Conservation (phyloP, 495 filamentous ascomycete species). For the Penicillium argentinense region DNA sequence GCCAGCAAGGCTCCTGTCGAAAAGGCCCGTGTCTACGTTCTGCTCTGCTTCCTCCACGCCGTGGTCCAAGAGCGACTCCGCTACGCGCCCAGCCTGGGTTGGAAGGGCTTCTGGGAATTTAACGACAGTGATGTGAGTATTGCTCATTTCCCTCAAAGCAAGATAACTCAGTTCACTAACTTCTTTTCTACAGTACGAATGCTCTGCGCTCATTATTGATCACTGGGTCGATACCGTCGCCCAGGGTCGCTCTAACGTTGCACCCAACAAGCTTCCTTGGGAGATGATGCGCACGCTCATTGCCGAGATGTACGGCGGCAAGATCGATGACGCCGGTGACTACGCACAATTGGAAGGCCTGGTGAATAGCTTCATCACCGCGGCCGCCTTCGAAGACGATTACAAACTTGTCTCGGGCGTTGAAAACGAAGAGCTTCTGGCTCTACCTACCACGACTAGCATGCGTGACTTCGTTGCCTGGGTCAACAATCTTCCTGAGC, state of each 20-base stretch:
- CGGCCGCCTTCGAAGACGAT: slow-evolving; percentile 84
- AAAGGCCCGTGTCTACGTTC: slow-evolving; percentile 83
- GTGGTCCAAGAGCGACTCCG: slow-evolving; percentile 94
- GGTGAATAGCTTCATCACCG: slow-evolving; percentile 75
- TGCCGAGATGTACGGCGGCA: slow-evolving; percentile 94
- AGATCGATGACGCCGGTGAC: slow-evolving; percentile 92
- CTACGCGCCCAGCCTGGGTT: slow-evolving; percentile 91
- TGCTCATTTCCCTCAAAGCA: background rate
- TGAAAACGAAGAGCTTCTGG: slow-evolving; percentile 61
- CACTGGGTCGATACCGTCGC: slow-evolving; percentile 86
- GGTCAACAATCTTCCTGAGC: slow-evolving; percentile 89
- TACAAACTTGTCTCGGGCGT: slow-evolving; percentile 79
- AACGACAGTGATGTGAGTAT: slow-evolving; percentile 94
- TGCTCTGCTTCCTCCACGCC: slow-evolving; percentile 93
- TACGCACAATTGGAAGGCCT: slow-evolving; percentile 69
- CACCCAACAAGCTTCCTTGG: slow-evolving; percentile 93
- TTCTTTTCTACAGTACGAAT: slow-evolving; percentile 73
- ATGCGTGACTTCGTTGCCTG: slow-evolving; percentile 86
- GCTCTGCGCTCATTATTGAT: slow-evolving; percentile 93
- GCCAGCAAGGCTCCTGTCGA: slow-evolving; percentile 84
- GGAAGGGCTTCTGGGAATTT: slow-evolving; percentile 99
- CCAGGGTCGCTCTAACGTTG: slow-evolving; percentile 83
- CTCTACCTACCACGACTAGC: slow-evolving; percentile 74
- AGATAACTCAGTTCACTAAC: too few species aligned
- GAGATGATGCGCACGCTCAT: slow-evolving; percentile 92